Evolutionary conservation across 371 early-diverging fungal species (phyloP).

Genomic region (Dichotomocladium elegans): DNA sequence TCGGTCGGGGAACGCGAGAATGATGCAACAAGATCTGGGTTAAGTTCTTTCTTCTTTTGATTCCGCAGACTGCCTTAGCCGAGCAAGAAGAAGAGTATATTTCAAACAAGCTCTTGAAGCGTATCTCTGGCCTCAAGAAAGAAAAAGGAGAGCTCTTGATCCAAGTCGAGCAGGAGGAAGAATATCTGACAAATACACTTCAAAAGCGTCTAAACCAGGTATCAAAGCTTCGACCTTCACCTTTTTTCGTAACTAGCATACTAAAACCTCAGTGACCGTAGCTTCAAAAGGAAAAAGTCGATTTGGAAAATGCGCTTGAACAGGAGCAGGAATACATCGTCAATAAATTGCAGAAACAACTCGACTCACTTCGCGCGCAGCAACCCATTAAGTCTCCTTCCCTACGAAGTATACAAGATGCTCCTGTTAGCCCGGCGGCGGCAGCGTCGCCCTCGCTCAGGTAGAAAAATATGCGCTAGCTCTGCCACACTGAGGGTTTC

Average conservation of each 20-base stretch:
- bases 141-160: slow-evolving; percentile 65
- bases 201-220: slow-evolving; percentile 69
- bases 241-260: too few species aligned
- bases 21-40: too few species aligned
- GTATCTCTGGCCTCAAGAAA: slow-evolving; percentile 65
- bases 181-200: slow-evolving; percentile 69
- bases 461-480: neutral
- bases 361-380: slow-evolving; percentile 51
- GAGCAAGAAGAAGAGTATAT: slow-evolving; percentile 75
- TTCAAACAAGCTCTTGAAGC: slow-evolving; percentile 62
- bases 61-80: slow-evolving; percentile 51
- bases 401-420: slow-evolving; percentile 26
- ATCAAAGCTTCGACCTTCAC: too few species aligned
- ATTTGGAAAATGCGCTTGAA: slow-evolving; percentile 77
- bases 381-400: slow-evolving; percentile 34
- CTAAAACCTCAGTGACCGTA: too few species aligned
- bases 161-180: slow-evolving; percentile 74
- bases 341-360: slow-evolving; percentile 63
- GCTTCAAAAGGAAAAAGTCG: slow-evolving; percentile 79
- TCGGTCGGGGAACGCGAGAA: too few species aligned
- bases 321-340: slow-evolving; percentile 85
- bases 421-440: slow-evolving; percentile 28
- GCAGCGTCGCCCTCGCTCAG: slow-evolving; percentile 27
- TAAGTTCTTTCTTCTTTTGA: too few species aligned
- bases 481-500: neutral